A percentile compares a stretch with the other conserved stretches of the same genome.
Conservation (phyloP, 208 protist genomes). For the Crithidia expoeki region DNA sequence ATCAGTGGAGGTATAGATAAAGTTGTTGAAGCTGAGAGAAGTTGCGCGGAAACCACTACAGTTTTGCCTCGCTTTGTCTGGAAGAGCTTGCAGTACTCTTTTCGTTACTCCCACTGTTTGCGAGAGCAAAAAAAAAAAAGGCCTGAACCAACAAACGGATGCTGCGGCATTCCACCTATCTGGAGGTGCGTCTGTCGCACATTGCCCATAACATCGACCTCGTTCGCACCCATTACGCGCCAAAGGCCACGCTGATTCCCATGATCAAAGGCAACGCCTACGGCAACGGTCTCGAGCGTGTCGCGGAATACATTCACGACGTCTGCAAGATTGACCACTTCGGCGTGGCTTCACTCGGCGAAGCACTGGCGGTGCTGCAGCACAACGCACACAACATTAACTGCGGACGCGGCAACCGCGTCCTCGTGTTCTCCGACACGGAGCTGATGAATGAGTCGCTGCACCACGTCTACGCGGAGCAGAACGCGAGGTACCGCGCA, state of each 20-base stretch:
- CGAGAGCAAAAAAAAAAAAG: neutral
- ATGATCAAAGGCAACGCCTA: conserved; percentile 70
- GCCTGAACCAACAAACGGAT: no score
- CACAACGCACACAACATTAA: conserved; percentile 24
- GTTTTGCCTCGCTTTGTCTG: neutral
- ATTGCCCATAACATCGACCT: conserved; percentile 50
- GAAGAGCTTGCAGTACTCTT: neutral
- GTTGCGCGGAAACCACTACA: neutral
- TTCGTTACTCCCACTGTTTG: no score
- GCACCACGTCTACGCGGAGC: conserved; percentile 39
- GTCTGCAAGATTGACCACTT: conserved; percentile 39
- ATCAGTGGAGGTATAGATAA: neutral
- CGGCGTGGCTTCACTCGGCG: conserved; percentile 56
- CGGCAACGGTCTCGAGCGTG: conserved; percentile 49
- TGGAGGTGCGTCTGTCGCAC: conserved; percentile 46
- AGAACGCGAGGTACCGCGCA: conserved; percentile 40
- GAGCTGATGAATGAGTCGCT: conserved; percentile 48
- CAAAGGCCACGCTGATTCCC: conserved; percentile 47
- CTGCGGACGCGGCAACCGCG: conserved; percentile 17
- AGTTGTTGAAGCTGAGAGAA: neutral
- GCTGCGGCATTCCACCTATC: conserved; percentile 54
- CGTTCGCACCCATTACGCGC: conserved; percentile 46
- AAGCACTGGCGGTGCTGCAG: conserved; percentile 48
- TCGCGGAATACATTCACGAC: conserved; percentile 46
- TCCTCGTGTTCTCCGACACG: conserved; percentile 60